A percentile compares a stretch with the other conserved stretches of the same genome.
These are phyloP conservation scores for Cryphonectria nitschkei DNA, from an alignment of 2,329 filamentous ascomycete genomes.

Conservation along the genomic window DNA sequence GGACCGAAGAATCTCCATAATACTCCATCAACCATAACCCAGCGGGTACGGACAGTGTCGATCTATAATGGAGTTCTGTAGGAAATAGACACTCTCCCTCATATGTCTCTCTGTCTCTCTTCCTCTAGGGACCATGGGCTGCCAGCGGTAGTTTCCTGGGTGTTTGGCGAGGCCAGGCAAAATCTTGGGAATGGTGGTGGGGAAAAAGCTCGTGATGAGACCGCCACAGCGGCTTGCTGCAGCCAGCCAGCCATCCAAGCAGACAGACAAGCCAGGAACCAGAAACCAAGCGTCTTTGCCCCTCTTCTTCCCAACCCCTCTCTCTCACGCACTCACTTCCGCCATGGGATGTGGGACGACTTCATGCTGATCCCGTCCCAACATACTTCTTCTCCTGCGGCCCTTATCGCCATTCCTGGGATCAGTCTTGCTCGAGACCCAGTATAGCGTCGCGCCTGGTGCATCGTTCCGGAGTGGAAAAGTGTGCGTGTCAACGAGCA, in stretches of 20 bases:
- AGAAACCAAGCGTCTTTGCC: neutral
- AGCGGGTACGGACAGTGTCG: slow-evolving; percentile 15
- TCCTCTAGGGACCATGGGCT: neutral
- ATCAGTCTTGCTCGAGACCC: neutral
- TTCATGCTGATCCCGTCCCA: neutral
- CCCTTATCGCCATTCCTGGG: neutral
- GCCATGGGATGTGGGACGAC: neutral
- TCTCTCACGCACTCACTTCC: neutral
- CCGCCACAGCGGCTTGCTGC: slow-evolving; percentile 25
- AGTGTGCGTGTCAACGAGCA: neutral
- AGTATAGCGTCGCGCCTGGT: neutral
- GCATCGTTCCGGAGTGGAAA: neutral
- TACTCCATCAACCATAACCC: slow-evolving; percentile 18
- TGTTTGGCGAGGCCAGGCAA: neutral
- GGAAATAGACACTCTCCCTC: neutral
- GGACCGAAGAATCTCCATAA: neutral
- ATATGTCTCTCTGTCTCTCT: neutral
- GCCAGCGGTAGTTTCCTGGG: neutral
- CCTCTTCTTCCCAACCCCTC: neutral
- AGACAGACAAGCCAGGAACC: neutral
- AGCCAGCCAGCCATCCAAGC: neutral
- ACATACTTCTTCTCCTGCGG: neutral
- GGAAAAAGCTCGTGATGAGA: slow-evolving; percentile 16
- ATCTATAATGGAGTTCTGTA: neutral
- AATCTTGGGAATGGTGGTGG: neutral